Conservation (phyloP, 1,284 basidiomycete species). For the Apiotrichum montevideense region DNA sequence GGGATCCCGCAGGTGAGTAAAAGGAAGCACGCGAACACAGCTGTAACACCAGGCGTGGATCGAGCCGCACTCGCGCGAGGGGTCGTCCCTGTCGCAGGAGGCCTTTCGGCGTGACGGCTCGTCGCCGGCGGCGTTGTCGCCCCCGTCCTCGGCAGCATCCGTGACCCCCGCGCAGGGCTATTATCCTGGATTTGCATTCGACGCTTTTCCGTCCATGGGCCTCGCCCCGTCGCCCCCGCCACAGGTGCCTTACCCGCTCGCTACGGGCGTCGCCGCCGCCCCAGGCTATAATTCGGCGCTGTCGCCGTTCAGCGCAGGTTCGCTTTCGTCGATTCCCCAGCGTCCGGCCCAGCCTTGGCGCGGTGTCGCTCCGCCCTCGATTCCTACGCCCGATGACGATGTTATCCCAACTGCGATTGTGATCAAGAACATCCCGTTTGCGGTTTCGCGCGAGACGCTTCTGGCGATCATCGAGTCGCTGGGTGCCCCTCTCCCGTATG, state of each 20-base stretch:
- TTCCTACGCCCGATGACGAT: conserved; percentile 57
- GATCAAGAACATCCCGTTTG: conserved; percentile 99
- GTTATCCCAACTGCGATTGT: conserved; percentile 98
- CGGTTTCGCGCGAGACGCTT: conserved; percentile 90
- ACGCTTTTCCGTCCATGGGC: conserved; percentile 26
- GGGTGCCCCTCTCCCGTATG: conserved; percentile 94
- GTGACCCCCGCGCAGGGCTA: conserved; percentile 20
- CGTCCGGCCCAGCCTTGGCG: conserved; percentile 6
- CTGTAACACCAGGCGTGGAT: conserved; percentile 37
- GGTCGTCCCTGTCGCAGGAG: conserved; percentile 19
- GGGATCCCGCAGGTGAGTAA: conserved; percentile 38
- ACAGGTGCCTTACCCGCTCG: conserved; percentile 16
- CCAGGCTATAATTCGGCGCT: conserved; percentile 22
- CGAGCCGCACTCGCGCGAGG: conserved; percentile 29
- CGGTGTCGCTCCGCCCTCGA: not conserved
- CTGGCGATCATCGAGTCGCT: conserved; percentile 94
- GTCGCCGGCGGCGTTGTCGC: conserved; percentile 31
- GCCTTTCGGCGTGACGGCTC: conserved; percentile 30
- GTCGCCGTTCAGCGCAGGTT: conserved; percentile 27
- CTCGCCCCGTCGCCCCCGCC: conserved; percentile 39
- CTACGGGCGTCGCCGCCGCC: conserved; percentile 9
- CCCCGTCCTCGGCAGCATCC: conserved; percentile 37
- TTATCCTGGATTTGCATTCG: conserved; percentile 14
- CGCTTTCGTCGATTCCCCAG: conserved; percentile 19
- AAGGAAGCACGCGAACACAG: not conserved